A percentile compares a stretch with the other conserved stretches of the same genome.
phyloP scores from a whole-genome alignment of 352 stramenopile genomes.

The Sclerospora graminicola region DNA sequence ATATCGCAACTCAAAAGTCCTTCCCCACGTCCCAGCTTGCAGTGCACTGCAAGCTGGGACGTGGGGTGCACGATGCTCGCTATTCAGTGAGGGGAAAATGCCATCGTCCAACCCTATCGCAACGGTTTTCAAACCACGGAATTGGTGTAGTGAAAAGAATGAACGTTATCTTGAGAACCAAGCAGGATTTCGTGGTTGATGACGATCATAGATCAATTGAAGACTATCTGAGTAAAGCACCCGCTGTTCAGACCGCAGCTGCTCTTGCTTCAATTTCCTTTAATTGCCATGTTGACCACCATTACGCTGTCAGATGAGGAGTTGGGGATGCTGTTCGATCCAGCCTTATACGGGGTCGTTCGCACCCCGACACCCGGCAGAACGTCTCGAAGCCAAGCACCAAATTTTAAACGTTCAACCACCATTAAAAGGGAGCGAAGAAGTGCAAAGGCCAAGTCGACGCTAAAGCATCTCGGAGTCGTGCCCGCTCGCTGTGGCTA shows the following conservation, averaged over 20 bases:
- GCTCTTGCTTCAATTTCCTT: constrained; percentile 24
- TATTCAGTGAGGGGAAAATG: constrained; percentile 8
- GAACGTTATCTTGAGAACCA: constrained; percentile 1
- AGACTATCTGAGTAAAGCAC: constrained; percentile 11
- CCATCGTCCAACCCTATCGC: constrained; percentile 20
- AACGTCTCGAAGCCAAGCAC: constrained; percentile 4
- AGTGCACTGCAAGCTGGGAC: too few relatives aligned
- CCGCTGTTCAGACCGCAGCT: constrained; percentile 14
- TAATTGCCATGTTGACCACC: constrained; percentile 13
- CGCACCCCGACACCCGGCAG: constrained; percentile 1
- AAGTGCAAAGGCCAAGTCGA: background rate
- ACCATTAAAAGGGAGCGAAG: background rate
- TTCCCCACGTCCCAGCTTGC: background rate
- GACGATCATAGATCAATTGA: constrained; percentile 9
- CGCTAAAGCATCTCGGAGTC: constrained; percentile 5
- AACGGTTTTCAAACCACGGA: constrained; percentile 6
- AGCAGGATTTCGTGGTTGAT: constrained; percentile 8
- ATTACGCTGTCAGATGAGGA: constrained; percentile 23
- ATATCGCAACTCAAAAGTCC: background rate
- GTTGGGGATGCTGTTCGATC: constrained; percentile 20
- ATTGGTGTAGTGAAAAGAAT: too few relatives aligned
- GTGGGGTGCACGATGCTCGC: constrained; percentile 4
- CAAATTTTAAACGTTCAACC: constrained; percentile 5
- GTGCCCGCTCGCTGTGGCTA: constrained; percentile 54
- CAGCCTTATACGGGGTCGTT: constrained; percentile 9